Conservation (phyloP, 1,284 basidiomycete genomes). For the Ganoderma sinense region DNA sequence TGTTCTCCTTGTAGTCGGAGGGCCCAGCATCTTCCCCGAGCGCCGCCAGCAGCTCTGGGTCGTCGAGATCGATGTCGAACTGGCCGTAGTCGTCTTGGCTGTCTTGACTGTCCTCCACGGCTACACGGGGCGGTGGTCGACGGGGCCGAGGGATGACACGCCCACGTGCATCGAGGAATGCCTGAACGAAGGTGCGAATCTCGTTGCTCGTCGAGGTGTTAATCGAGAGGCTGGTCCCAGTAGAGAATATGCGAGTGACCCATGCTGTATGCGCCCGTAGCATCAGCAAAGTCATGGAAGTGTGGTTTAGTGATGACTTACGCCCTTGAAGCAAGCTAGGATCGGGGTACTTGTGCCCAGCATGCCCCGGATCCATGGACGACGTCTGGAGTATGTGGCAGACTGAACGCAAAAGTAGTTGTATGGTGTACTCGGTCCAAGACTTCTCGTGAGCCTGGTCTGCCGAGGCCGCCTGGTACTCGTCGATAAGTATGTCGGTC, state of each 20-base stretch:
- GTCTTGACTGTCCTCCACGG: conserved; percentile 59
- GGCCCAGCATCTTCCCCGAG: conserved; percentile 48
- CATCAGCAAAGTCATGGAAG: conserved; percentile 15
- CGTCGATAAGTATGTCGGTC: conserved; percentile 62
- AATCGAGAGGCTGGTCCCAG: conserved; percentile 44
- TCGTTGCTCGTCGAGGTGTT: conserved; percentile 56
- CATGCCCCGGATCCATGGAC: conserved; percentile 44
- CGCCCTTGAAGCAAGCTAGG: conserved; percentile 65
- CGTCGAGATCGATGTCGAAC: conserved; percentile 64
- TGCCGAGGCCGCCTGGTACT: conserved; percentile 48
- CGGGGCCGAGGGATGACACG: conserved; percentile 56
- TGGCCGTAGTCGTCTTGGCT: conserved; percentile 79
- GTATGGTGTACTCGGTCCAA: conserved; percentile 45
- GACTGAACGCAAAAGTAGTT: conserved; percentile 68
- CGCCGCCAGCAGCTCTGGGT: conserved; percentile 62
- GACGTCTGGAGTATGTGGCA: conserved; percentile 66
- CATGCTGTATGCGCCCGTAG: conserved; percentile 54
- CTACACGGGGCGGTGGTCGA: conserved; percentile 41
- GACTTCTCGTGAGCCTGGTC: conserved; percentile 24
- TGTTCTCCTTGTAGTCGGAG: conserved; percentile 38
- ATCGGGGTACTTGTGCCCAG: conserved; percentile 65
- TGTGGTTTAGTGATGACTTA: conserved; percentile 44
- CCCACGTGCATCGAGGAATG: conserved; percentile 70
- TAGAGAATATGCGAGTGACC: conserved; percentile 66
- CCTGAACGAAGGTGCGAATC: conserved; percentile 65